Evolutionary conservation across 2,329 filamentous ascomycete genomes (phyloP).

Genomic region (Colletotrichum chrysophilum): DNA sequence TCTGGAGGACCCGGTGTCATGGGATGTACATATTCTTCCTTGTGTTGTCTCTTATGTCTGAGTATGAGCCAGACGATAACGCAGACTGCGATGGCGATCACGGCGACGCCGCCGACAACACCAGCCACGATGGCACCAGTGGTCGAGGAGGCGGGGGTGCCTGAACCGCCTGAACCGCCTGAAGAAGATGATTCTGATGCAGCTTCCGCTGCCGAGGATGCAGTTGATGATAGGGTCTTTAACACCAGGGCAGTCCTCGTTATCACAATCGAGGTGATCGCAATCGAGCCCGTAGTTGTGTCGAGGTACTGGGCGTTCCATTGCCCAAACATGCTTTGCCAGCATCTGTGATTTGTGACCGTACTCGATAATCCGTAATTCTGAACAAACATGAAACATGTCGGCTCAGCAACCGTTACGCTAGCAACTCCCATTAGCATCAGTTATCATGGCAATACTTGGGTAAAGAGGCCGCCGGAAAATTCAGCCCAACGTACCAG

Average conservation of each 20-base stretch:
- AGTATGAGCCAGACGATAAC: not conserved
- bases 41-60: not conserved
- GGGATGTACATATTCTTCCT: not conserved
- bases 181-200: not conserved
- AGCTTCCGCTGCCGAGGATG: not conserved
- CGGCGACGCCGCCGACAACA: not conserved
- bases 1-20: not conserved
- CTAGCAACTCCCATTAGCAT: not conserved
- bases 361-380: not conserved
- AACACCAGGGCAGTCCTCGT: not conserved
- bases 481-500: not conserved
- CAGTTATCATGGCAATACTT: not conserved
- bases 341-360: not conserved
- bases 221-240: not conserved
- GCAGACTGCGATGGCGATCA: not conserved
- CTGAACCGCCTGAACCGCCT: not conserved
- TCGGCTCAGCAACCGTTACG: not conserved
- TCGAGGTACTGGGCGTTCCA: not conserved
- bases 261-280: not conserved
- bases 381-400: not conserved
- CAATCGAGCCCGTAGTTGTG: not conserved
- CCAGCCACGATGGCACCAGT: not conserved
- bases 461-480: not conserved
- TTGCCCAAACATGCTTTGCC: not conserved
- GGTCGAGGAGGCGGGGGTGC: fast-evolving